Evolutionary conservation across 441 rosid genomes (phyloP), one percentile per base, ranked within the genome.

Genomic region (Eutrema salsugineum): DNA sequence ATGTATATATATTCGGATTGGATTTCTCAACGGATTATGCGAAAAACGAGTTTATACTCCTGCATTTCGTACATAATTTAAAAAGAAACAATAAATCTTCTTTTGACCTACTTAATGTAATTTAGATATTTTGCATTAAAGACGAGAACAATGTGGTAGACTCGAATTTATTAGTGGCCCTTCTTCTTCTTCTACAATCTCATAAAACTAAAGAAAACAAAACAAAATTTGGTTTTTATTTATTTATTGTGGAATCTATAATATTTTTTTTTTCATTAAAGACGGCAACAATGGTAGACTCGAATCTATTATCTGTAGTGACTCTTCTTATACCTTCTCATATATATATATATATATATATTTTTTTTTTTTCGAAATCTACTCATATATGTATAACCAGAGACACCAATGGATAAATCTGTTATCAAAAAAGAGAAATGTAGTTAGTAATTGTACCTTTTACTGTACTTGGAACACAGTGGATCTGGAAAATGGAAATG

Each of bases 401-500:
- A 58, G 32, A 70, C 32, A 28, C 33, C 24, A 43, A 32, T 32
- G 44, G 60, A 66, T 16, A 54, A 22, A n/a, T 39, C 16, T 64
- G 46, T 17, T 16, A 36, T 2, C 5, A 7, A 9, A 32, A 7
- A 33, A 3, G 66, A 71, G 62, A 71, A 71, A 71, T 71, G 63
- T 71, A 43, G 63, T 33, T 11, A 28, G n/a, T 30, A 61, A 8
- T 30, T 28, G 54, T 63, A 72, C 76, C 76, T 54, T 17, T 22
- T 44, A 10, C 1, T 38, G 16, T 5, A 12, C 15, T 35, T 1
- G 46, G 22, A 17, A 62, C 47, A 42, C 32, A 54, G 28, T 67
- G 20, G 17, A 28, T n/a, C 47, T 46, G 66, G 44, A 65, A 65
- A 65, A 71, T 72, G 66, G n/a, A 71, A 63, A 71, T 53, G 46